Base-by-base conservation (phyloP, 176 grass and related monocot species). In the Bromus sterilis region DNA sequence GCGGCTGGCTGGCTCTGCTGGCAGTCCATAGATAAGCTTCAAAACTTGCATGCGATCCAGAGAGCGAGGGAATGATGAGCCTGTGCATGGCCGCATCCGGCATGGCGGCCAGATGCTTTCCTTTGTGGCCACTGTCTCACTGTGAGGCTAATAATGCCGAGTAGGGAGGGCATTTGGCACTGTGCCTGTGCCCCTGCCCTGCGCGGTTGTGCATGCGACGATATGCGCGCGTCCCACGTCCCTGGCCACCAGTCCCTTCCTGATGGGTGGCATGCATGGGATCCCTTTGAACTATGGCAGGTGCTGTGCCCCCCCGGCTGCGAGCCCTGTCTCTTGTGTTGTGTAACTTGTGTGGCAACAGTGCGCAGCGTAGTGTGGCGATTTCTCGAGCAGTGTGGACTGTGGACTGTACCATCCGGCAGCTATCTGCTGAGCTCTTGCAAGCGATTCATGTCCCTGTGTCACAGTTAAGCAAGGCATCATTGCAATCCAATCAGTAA, bases 271-370 rank as follows among this genome's bases (percentile, higher is more conserved):
- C 5, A 71, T 56, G 61, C 73, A 75, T 62, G 58, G 37, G 3
- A 71, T 56, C 46, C 61, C 34, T 57, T 84, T 57, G 72, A 11
- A 77, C 46, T n/a, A 74, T 77, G 62, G 39, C 82, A 71, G 68
- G 40, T 71, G 24, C 24, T 71, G 25, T 29, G 13, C 61, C 13
- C 58, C 65, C 67, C 39, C 67, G 44, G 24, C 68, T 71, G 68
- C 24, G 13, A 29, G 36, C 14, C 40, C 40, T 71, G 68, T 71
- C 68, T 71, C 68, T 71, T 71, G 39, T 71, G 40, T 16, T 41
- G 37, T 15, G 2, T 43, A 46, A 71, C 68, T 71, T 44, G 39
- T 71, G 68, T 44, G 29, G 40, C 40, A 46, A 30, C 31, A 30
- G 60, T 64, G 20, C 24, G 4, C 3, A 16, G 7, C 1, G 1